Evolutionary conservation across 1,139 yeast genomes (phyloP).

Genomic region (Blastobotrys raffinosifermentans): DNA sequence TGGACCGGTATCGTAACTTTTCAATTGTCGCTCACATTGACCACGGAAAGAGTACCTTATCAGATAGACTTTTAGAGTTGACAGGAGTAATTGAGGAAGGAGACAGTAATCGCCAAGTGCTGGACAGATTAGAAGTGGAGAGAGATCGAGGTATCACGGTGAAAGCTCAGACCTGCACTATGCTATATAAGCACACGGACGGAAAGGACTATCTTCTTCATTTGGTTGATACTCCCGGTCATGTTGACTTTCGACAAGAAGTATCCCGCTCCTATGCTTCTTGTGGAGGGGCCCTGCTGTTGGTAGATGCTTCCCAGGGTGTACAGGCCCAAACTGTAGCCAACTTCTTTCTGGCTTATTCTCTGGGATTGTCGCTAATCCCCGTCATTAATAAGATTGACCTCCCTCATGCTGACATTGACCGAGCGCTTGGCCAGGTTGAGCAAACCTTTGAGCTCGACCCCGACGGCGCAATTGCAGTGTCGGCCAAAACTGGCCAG

Average conservation of each 20-base stretch:
- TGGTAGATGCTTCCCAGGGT: slow-evolving; percentile 95
- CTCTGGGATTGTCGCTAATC: slow-evolving; percentile 71
- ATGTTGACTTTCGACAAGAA: slow-evolving; percentile 92
- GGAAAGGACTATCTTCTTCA: slow-evolving; percentile 74
- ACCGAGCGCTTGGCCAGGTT: slow-evolving; percentile 74
- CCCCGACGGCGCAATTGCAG: slow-evolving; percentile 68
- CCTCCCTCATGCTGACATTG: slow-evolving; percentile 80
- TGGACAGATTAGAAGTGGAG: slow-evolving; percentile 91
- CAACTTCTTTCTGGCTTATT: slow-evolving; percentile 83
- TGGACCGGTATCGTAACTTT: slow-evolving; percentile 78
- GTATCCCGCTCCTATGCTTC: slow-evolving; percentile 92
- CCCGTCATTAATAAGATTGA: slow-evolving; percentile 94
- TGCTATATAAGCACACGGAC: slow-evolving; percentile 66
- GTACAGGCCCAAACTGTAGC: slow-evolving; percentile 98
- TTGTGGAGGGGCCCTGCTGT: slow-evolving; percentile 86
- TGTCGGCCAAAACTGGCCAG: slow-evolving; percentile 87
- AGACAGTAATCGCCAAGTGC: slow-evolving; percentile 70
- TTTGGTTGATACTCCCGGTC: slow-evolving; percentile 96
- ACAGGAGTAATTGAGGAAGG: slow-evolving; percentile 85
- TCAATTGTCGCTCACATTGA: slow-evolving; percentile 98
- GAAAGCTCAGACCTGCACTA: slow-evolving; percentile 93
- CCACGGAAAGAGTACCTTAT: slow-evolving; percentile 90
- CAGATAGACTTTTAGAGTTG: slow-evolving; percentile 78
- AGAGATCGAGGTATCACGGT: slow-evolving; percentile 94
- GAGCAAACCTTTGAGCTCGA: slow-evolving; percentile 78